Evolutionary conservation across 2,329 filamentous ascomycete species (phyloP), one percentile per base, ranked within the genome.

Genomic region (Ascochyta clinopodiicola): DNA sequence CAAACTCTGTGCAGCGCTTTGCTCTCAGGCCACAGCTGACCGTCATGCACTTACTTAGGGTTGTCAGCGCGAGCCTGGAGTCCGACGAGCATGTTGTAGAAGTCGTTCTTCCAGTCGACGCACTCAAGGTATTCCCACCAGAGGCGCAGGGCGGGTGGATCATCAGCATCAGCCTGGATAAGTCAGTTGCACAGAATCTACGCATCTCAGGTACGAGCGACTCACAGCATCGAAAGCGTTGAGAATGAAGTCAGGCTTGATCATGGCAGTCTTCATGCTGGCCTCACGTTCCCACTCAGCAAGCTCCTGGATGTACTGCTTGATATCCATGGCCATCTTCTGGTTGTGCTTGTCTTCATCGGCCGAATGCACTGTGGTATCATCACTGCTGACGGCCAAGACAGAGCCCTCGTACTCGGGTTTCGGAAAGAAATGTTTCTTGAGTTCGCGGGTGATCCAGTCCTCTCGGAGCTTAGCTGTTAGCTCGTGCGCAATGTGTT

Each of bases 71-170:
- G 64, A 38, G 52, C 49, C 38, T 69, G 66, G 9, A 69, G 51
- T 10, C 49, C 53, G 7, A 77, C 73, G 7, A 81, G 69, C 63
- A 73, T 66, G 4, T 75, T 62, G 57, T 80, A 80, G 66, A 81
- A 79, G 2, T 69, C 70, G 10, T 57, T 48, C 42, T 78, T 76
- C 65, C 73, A 81, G 13, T 68, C 67, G 3, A 76, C 68, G 52
- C 78, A 81, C 63, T 79, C 60, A 25, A 81, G 67, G 45, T 81
- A 81, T 66, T 81, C 78, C 76, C 77, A 80, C 75, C 75, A 80
- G 22, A 81, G 71, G 17, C 80, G 70, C 8, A 81, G 65, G 6
- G 78, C 78, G 0, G 74, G 73, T 10, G 72, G 69, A 6, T 72
- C 64, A 34, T 74, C 78, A 1, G 70, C 67, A 64, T 81, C 79